Conservation (phyloP, 2,329 filamentous ascomycete species). For the Huntiella moniliformis region DNA sequence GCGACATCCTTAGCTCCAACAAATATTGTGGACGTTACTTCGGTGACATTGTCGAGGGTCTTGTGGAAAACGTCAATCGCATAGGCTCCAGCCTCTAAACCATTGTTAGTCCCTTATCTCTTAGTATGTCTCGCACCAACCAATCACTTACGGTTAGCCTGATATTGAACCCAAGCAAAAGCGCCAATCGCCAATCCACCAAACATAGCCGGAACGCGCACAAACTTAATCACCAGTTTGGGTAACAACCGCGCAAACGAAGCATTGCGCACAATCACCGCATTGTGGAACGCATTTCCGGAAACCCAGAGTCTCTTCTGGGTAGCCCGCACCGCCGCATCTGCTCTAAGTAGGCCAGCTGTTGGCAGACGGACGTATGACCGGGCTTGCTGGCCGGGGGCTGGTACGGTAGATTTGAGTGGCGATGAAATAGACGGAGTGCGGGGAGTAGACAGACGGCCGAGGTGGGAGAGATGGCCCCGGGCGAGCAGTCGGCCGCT, state of each 20-base stretch:
- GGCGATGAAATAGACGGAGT: constrained; percentile 1
- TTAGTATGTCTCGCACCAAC: background rate
- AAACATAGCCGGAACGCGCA: constrained; percentile 74
- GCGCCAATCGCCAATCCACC: constrained; percentile 75
- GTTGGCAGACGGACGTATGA: constrained; percentile 39
- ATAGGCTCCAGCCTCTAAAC: constrained; percentile 29
- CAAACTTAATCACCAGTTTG: constrained; percentile 77
- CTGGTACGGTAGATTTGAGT: background rate
- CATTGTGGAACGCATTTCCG: constrained; percentile 72
- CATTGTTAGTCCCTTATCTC: background rate
- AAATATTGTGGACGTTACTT: constrained; percentile 50
- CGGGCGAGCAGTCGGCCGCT: constrained; percentile 12
- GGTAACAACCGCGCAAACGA: constrained; percentile 54
- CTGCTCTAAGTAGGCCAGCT: constrained; percentile 48
- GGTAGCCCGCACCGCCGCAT: constrained; percentile 41
- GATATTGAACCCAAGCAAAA: constrained; percentile 86
- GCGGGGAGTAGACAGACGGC: constrained; percentile 8
- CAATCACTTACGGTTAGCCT: constrained; percentile 56
- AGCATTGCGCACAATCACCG: constrained; percentile 42
- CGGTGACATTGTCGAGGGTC: constrained; percentile 52
- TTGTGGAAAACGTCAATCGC: constrained; percentile 48
- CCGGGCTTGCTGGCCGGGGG: constrained; percentile 1
- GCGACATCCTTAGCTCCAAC: constrained; percentile 56
- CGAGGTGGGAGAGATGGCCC: constrained; percentile 9
- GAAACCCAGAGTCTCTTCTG: constrained; percentile 55